Conservation (phyloP, 148 eudicot genomes). For the Chenopodium suecicum region DNA sequence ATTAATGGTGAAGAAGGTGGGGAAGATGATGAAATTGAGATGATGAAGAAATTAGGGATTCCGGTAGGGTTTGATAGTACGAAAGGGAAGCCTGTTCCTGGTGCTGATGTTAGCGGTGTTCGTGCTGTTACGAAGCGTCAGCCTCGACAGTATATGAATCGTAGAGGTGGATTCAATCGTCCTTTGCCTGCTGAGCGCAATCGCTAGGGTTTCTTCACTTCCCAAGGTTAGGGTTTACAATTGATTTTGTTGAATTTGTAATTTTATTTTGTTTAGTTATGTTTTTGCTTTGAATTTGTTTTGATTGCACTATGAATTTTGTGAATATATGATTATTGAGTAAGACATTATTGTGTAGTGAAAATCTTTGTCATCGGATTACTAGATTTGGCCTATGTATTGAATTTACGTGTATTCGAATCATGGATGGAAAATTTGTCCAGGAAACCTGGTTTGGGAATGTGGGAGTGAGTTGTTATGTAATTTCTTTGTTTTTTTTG, state of each 20-base stretch:
- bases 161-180: conserved; percentile 95
- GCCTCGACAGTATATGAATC: conserved; percentile 96
- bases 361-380: background rate
- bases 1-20: conserved; percentile 24
- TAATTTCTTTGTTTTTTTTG: background rate
- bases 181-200: conserved; percentile 90
- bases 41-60: conserved; percentile 94
- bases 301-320: background rate
- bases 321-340: background rate
- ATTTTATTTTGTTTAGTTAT: background rate
- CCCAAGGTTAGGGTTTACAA: background rate
- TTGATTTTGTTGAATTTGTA: background rate
- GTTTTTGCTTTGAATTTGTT: background rate
- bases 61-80: conserved; percentile 90
- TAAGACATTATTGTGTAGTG: no score
- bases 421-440: background rate
- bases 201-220: conserved; percentile 29
- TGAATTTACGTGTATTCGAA: background rate
- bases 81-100: conserved; percentile 83
- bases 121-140: conserved; percentile 86
- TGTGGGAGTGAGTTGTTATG: background rate
- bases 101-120: conserved; percentile 79
- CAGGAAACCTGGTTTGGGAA: background rate
- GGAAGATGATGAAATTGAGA: conserved; percentile 73
- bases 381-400: background rate